These are phyloP conservation scores for Coemansia sp. DNA, from an alignment of 192 early-diverging fungal genomes.

Conservation along the genomic window DNA sequence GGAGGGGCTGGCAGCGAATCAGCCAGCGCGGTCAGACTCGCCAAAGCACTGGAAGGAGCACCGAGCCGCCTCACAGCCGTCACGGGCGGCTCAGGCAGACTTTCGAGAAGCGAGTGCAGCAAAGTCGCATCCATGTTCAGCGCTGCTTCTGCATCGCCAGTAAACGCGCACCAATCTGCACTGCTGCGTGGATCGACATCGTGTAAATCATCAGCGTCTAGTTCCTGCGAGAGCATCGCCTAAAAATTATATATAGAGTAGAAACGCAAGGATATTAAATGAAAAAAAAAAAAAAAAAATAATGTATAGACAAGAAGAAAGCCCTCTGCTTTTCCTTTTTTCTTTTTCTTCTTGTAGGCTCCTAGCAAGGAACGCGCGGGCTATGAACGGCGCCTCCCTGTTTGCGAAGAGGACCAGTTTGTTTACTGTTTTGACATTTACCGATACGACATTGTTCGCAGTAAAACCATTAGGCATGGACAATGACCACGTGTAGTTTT, in stretches of 20 bases:
- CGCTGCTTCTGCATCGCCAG: conserved; percentile 5
- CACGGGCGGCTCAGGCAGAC: conserved; percentile 44
- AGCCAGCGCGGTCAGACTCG: conserved; percentile 31
- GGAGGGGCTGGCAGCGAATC: conserved; percentile 37
- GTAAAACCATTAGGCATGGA: background rate
- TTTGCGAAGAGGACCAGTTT: background rate
- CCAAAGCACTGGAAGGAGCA: background rate
- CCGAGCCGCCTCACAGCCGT: background rate
- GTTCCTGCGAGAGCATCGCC: background rate
- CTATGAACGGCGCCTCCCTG: conserved; percentile 3
- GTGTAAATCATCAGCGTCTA: background rate
- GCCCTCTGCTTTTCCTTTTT: background rate
- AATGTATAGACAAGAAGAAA: no score
- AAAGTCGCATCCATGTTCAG: conserved; percentile 1
- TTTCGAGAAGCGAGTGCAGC: conserved; percentile 48
- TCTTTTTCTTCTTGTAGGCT: background rate
- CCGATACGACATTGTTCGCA: conserved; percentile 3
- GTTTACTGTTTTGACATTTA: background rate
- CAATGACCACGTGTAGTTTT: background rate
- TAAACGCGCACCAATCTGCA: conserved; percentile 1
- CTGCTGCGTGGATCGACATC: conserved; percentile 4
- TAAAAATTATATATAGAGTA: conserved; percentile 1
- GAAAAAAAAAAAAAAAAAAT: no score
- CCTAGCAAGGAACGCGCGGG: background rate
- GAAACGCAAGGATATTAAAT: background rate